Evolutionary conservation across 2,329 filamentous ascomycete genomes (phyloP).

Genomic region (Aureobasidium zeae): DNA sequence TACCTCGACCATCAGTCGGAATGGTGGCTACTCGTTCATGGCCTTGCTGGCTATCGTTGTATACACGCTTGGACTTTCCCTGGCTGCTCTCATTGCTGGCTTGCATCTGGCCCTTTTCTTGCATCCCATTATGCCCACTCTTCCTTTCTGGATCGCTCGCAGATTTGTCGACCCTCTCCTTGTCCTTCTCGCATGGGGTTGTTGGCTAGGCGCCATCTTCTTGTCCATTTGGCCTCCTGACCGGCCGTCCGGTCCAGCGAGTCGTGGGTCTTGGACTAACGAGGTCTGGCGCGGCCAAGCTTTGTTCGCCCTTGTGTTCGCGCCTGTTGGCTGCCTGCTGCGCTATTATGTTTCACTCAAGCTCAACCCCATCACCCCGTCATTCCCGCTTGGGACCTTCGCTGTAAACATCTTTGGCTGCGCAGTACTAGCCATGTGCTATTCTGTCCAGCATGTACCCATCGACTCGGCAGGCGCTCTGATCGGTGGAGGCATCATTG

Average conservation of each 20-base stretch:
- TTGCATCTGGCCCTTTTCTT: conserved; percentile 62
- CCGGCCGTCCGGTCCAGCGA: conserved; percentile 28
- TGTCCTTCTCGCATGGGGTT: conserved; percentile 58
- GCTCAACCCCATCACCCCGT: conserved; percentile 57
- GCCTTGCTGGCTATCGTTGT: conserved; percentile 69
- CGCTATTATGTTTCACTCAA: conserved; percentile 63
- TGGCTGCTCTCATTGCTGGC: conserved; percentile 61
- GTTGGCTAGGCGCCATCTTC: conserved; percentile 69
- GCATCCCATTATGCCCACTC: conserved; percentile 49
- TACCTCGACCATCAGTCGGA: conserved; percentile 38
- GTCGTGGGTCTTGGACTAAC: conserved; percentile 27
- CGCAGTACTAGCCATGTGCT: conserved; percentile 63
- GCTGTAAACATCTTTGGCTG: conserved; percentile 71
- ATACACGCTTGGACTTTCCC: conserved; percentile 59
- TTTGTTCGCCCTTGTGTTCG: conserved; percentile 70
- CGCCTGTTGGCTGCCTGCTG: conserved; percentile 65
- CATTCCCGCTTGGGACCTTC: conserved; percentile 83
- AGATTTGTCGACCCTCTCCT: conserved; percentile 54
- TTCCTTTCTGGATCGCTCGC: conserved; percentile 50
- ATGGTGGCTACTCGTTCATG: conserved; percentile 73
- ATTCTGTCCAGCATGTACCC: conserved; percentile 62
- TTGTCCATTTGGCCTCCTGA: conserved; percentile 64
- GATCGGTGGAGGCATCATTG: conserved; percentile 32
- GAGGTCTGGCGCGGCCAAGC: conserved; percentile 66
- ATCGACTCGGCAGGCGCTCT: conserved; percentile 28